These are phyloP conservation scores for Penicillium daleae DNA, from an alignment of 495 filamentous ascomycete genomes.

Conservation along the genomic window DNA sequence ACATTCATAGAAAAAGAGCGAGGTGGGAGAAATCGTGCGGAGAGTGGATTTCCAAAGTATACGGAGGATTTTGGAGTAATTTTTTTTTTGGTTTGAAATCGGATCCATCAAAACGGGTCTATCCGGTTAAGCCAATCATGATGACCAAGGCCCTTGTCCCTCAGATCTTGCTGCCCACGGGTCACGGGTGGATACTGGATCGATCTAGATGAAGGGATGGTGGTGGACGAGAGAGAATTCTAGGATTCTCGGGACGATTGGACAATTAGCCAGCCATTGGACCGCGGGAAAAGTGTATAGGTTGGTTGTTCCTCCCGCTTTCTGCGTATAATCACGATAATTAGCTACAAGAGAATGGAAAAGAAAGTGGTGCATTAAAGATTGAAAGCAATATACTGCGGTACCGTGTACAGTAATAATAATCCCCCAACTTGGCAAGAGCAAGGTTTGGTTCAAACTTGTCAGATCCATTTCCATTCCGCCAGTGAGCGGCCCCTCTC, in stretches of 20 bases:
- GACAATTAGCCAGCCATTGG: neutral
- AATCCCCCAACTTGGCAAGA: neutral
- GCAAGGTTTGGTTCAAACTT: conserved; percentile 1
- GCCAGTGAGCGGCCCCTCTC: neutral
- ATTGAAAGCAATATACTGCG: neutral
- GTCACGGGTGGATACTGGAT: conserved; percentile 28
- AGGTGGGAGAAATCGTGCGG: conserved; percentile 23
- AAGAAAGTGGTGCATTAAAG: neutral
- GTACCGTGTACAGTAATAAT: neutral
- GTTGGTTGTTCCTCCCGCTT: neutral
- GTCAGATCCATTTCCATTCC: conserved; percentile 1
- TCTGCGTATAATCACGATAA: neutral
- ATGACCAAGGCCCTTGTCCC: conserved; percentile 14
- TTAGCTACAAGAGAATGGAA: neutral
- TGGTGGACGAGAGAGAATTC: conserved; percentile 14
- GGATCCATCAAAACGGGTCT: conserved; percentile 40
- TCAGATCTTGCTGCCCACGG: conserved; percentile 33
- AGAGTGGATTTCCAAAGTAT: conserved; percentile 26
- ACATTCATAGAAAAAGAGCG: conserved; percentile 26
- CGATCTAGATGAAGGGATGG: conserved; percentile 25
- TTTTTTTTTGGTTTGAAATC: conserved; percentile 27
- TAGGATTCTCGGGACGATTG: neutral
- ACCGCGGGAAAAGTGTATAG: neutral
- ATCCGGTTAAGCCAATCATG: conserved; percentile 36
- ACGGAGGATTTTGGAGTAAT: conserved; percentile 26